Percentiles rank a stretch among this genome's conserved stretches.
phyloP scores from a whole-genome alignment of 176 grass and related monocot genomes.

The Aegilops umbellulata region DNA sequence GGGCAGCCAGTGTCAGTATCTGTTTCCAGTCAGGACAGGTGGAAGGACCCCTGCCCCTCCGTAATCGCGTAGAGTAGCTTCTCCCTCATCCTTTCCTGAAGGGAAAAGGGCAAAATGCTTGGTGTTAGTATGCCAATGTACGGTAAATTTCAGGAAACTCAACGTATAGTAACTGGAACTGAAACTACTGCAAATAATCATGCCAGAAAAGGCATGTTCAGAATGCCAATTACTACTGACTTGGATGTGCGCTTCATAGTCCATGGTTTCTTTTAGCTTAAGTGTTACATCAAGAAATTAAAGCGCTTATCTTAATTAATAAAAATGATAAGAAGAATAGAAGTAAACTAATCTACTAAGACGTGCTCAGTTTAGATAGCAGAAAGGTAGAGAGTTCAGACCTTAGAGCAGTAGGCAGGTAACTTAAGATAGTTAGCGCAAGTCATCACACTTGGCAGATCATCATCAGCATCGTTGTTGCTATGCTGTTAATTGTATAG shows the following conservation, averaged over 20 bases:
- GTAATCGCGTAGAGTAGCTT: conserved; percentile 69
- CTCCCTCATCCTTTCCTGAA: conserved; percentile 71
- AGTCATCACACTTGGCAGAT: conserved; percentile 98
- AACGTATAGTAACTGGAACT: background rate
- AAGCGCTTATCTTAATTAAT: background rate
- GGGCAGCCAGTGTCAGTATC: background rate
- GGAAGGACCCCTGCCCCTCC: conserved; percentile 80
- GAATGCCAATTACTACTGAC: background rate
- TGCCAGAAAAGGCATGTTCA: background rate
- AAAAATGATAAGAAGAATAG: background rate
- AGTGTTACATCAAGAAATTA: background rate
- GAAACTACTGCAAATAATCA: background rate
- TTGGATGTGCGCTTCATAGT: background rate
- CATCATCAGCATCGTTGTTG: conserved; percentile 56
- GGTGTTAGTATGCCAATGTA: background rate
- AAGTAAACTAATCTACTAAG: background rate
- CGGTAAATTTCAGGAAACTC: background rate
- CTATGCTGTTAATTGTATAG: conserved; percentile 60
- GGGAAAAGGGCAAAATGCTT: background rate
- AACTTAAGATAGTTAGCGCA: conserved; percentile 98
- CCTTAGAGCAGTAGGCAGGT: conserved; percentile 93
- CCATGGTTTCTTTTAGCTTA: background rate
- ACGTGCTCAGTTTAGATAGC: background rate
- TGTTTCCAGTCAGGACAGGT: conserved; percentile 52
- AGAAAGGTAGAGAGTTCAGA: conserved; percentile 13